Percentiles rank a stretch among this genome's conserved stretches.
phyloP scores from a whole-genome alignment of 2,329 filamentous ascomycete genomes.

The Nemania sp. region DNA sequence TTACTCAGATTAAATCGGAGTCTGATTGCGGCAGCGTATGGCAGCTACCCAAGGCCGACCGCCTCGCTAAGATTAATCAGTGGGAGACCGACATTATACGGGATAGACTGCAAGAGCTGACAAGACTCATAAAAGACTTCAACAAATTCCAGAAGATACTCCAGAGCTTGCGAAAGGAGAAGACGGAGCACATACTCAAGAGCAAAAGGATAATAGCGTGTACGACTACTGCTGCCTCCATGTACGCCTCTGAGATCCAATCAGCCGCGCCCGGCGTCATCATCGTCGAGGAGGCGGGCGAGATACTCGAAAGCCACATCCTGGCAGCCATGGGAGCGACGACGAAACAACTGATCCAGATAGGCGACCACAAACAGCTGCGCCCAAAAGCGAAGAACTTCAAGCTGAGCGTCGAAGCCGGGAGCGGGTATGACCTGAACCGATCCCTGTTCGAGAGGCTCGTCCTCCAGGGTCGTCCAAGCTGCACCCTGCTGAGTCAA shows the following conservation, averaged over 20 bases:
- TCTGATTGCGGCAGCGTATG: slow-evolving; percentile 51
- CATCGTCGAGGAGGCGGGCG: slow-evolving; percentile 73
- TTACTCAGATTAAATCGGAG: slow-evolving; percentile 38
- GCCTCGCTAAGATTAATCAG: slow-evolving; percentile 42
- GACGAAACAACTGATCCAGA: slow-evolving; percentile 62
- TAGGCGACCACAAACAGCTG: slow-evolving; percentile 75
- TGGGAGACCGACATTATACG: slow-evolving; percentile 54
- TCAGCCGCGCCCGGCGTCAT: slow-evolving; percentile 61
- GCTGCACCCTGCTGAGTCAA: slow-evolving; percentile 62
- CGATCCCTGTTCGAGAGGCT: slow-evolving; percentile 71
- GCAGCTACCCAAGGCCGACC: slow-evolving; percentile 48
- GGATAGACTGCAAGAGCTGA: slow-evolving; percentile 55
- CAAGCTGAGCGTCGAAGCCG: slow-evolving; percentile 63
- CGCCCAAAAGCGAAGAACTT: slow-evolving; percentile 70
- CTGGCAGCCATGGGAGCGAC: slow-evolving; percentile 57
- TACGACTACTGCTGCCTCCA: slow-evolving; percentile 73
- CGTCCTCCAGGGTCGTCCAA: slow-evolving; percentile 57
- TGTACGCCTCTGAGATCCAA: slow-evolving; percentile 58
- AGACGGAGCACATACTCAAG: slow-evolving; percentile 50
- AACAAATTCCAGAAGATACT: slow-evolving; percentile 49
- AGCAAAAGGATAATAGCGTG: slow-evolving; percentile 67
- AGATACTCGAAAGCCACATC: slow-evolving; percentile 71
- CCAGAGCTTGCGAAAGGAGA: slow-evolving; percentile 50
- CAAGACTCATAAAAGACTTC: slow-evolving; percentile 45
- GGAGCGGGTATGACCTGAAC: slow-evolving; percentile 69